These are phyloP conservation scores for Penicillium sp. DNA, from an alignment of 2,329 filamentous ascomycete species.

Conservation along the genomic window DNA sequence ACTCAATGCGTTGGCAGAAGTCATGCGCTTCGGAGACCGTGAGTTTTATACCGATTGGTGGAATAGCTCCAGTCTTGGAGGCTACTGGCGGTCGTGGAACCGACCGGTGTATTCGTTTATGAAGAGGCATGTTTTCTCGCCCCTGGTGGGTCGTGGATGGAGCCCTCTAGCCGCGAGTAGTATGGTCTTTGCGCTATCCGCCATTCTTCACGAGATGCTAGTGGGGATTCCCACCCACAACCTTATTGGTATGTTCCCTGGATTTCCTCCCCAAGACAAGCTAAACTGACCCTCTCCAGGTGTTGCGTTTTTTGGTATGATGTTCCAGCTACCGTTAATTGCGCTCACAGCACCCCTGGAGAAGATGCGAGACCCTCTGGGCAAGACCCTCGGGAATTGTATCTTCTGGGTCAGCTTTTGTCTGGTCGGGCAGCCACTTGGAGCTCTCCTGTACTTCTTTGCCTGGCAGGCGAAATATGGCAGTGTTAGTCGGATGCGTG, in stretches of 20 bases:
- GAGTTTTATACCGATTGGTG: conserved; percentile 98
- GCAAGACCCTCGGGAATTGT: conserved; percentile 81
- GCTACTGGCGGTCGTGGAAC: conserved; percentile 97
- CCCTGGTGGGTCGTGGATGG: conserved; percentile 82
- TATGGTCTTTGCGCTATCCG: conserved; percentile 84
- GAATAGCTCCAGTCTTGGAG: conserved; percentile 83
- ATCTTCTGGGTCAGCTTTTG: conserved; percentile 98
- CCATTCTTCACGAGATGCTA: conserved; percentile 84
- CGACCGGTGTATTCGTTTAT: conserved; percentile 97
- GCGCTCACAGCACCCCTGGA: conserved; percentile 75
- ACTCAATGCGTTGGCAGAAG: conserved; percentile 86
- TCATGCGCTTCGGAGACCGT: conserved; percentile 86
- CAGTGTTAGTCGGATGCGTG: conserved; percentile 59
- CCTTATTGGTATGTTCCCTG: conserved; percentile 66
- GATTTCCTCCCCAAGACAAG: not conserved
- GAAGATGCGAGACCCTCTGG: conserved; percentile 72
- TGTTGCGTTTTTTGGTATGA: conserved; percentile 92
- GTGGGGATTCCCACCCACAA: conserved; percentile 96
- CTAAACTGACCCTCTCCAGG: conserved; percentile 50
- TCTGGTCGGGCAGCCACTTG: conserved; percentile 90
- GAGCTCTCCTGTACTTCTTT: conserved; percentile 92
- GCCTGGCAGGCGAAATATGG: conserved; percentile 99
- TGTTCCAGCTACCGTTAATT: conserved; percentile 88
- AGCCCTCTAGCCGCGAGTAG: conserved; percentile 69
- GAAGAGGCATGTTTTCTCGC: conserved; percentile 88